Conservation (phyloP, 331 rosid genomes). For the Quercus phellos region DNA sequence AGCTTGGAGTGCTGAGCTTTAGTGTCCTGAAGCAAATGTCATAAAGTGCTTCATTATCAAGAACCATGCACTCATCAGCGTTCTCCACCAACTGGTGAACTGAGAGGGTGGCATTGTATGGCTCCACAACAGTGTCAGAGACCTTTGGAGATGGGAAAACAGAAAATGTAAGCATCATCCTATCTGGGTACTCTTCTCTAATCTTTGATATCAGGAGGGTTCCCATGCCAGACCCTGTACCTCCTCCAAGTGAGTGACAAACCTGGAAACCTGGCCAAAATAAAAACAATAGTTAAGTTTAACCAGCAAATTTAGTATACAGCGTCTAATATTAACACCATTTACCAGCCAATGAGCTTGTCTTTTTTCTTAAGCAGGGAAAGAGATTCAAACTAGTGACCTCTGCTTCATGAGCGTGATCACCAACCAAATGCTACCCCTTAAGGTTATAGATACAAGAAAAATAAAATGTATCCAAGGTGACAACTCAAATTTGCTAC, state of each 20-base stretch:
- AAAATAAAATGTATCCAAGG: background rate
- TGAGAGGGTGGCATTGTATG: conserved; percentile 78
- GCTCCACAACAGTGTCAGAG: conserved; percentile 87
- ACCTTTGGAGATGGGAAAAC: conserved; percentile 91
- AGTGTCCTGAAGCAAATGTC: conserved; percentile 85
- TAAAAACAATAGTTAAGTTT: background rate
- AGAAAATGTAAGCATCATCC: conserved; percentile 87
- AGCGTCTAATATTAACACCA: background rate
- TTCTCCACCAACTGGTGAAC: conserved; percentile 86
- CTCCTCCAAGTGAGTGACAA: conserved; percentile 88
- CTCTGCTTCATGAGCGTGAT: too few relatives aligned
- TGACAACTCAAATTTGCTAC: background rate
- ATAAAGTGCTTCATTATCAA: conserved; percentile 80
- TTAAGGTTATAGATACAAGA: background rate
- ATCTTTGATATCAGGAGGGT: conserved; percentile 77
- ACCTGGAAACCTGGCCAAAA: conserved; percentile 69
- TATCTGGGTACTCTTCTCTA: conserved; percentile 84
- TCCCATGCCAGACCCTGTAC: conserved; percentile 88
- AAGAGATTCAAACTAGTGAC: too few relatives aligned
- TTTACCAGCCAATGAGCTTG: background rate
- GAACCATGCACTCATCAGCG: conserved; percentile 90
- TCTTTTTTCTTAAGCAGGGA: background rate
- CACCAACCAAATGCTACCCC: too few relatives aligned
- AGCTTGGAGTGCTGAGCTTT: conserved; percentile 87
- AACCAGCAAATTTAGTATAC: background rate